Evolutionary conservation across 1,284 basidiomycete species (phyloP).

Genomic region (Apiotrichum gamsii): DNA sequence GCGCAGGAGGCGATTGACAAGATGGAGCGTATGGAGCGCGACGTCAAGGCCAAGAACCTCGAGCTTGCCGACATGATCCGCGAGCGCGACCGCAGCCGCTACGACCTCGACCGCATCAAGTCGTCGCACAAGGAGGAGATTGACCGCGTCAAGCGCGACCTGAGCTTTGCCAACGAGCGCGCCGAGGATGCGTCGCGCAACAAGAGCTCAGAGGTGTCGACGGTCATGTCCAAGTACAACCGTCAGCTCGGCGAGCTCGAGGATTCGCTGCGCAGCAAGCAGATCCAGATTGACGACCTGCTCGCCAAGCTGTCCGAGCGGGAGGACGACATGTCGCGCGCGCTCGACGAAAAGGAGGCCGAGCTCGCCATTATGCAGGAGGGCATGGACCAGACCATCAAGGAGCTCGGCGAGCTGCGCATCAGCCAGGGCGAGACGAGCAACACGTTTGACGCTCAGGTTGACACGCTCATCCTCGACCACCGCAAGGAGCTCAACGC

Average conservation of each 20-base stretch:
- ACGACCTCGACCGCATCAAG: constrained; percentile 94
- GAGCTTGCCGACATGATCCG: constrained; percentile 99
- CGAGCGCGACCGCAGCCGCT: constrained; percentile 90
- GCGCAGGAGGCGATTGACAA: constrained; percentile 98
- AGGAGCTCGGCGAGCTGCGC: constrained; percentile 80
- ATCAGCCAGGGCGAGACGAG: constrained; percentile 78
- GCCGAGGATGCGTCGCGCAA: constrained; percentile 87
- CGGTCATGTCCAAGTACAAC: constrained; percentile 87
- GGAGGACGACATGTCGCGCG: constrained; percentile 65
- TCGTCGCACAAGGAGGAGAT: constrained; percentile 92
- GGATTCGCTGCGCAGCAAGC: constrained; percentile 86
- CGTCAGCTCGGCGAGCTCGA: constrained; percentile 93
- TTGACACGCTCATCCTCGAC: constrained; percentile 94
- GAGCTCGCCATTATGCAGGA: constrained; percentile 95
- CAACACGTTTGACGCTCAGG: constrained; percentile 87
- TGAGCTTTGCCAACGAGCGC: constrained; percentile 95
- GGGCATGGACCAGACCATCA: constrained; percentile 89
- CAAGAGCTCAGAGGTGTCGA: constrained; percentile 88
- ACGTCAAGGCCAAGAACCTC: constrained; percentile 95
- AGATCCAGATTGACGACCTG: constrained; percentile 89
- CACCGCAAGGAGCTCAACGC: constrained; percentile 96
- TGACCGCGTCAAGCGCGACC: constrained; percentile 85
- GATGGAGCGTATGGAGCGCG: constrained; percentile 99
- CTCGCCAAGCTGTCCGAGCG: constrained; percentile 70
- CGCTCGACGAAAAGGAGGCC: constrained; percentile 92